A percentile compares a stretch with the other conserved stretches of the same genome.
These are phyloP conservation scores for Tremella yokohamensis DNA, from an alignment of 768 basidiomycete genomes.

Conservation along the genomic window DNA sequence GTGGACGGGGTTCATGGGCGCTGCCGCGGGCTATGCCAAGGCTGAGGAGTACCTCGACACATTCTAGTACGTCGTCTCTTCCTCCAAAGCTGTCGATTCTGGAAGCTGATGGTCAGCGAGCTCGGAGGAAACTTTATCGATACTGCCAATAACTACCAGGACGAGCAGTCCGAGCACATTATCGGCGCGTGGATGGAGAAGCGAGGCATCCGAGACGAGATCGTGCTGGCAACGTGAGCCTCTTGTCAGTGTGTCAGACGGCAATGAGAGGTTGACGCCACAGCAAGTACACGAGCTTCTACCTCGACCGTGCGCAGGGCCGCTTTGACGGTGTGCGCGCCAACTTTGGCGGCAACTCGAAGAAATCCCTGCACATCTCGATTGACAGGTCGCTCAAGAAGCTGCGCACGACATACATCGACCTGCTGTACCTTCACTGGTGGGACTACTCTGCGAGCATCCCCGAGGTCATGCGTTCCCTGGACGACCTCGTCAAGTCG, in stretches of 20 bases:
- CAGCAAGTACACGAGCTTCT: constrained; percentile 48
- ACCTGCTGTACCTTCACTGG: constrained; percentile 56
- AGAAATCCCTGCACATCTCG: constrained; percentile 53
- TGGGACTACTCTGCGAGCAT: constrained; percentile 59
- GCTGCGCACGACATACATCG: constrained; percentile 61
- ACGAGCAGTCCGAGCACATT: constrained; percentile 58
- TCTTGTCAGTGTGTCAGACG: not conserved
- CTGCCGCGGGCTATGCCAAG: constrained; percentile 47
- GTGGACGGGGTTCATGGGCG: constrained; percentile 11
- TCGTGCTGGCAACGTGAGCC: constrained; percentile 54
- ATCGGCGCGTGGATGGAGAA: constrained; percentile 57
- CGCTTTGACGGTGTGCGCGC: constrained; percentile 6
- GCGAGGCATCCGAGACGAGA: constrained; percentile 54
- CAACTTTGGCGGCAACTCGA: constrained; percentile 56
- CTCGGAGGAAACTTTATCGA: constrained; percentile 58
- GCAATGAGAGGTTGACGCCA: not conserved
- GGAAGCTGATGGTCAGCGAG: constrained; percentile 19
- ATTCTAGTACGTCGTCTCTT: constrained; percentile 15
- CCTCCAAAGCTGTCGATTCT: not conserved
- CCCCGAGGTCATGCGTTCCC: constrained; percentile 60
- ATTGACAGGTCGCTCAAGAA: constrained; percentile 56
- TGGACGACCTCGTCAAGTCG: constrained; percentile 57
- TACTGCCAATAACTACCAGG: constrained; percentile 21
- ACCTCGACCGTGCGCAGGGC: constrained; percentile 53
- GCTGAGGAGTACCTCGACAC: constrained; percentile 56